Conservation (phyloP, 1,284 basidiomycete species). For the Pseudozyma flocculosa region DNA sequence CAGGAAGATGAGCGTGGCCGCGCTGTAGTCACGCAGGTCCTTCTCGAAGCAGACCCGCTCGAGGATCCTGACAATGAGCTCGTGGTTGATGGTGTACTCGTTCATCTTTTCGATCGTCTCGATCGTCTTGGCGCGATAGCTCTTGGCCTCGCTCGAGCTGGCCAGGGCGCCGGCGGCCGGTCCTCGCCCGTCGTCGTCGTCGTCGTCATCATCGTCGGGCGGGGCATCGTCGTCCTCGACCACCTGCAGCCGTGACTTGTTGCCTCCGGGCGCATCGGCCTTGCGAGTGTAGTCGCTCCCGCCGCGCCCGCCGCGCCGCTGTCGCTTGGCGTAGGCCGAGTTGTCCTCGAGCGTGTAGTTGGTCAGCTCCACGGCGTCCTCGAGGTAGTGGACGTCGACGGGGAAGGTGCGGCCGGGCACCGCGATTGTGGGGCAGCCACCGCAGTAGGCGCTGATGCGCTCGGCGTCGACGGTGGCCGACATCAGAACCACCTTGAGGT, state of each 20-base stretch:
- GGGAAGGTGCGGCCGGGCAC: slow-evolving; percentile 98
- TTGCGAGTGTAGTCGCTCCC: slow-evolving; percentile 31
- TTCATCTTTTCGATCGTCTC: slow-evolving; percentile 83
- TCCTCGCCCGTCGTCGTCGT: slow-evolving; percentile 67
- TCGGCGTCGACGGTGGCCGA: slow-evolving; percentile 92
- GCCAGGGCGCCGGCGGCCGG: slow-evolving; percentile 59
- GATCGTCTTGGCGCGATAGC: slow-evolving; percentile 73
- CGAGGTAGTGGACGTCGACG: slow-evolving; percentile 81
- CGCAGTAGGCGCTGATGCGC: slow-evolving; percentile 91
- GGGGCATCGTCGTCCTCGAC: slow-evolving; percentile 69
- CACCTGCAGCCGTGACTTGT: slow-evolving; percentile 68
- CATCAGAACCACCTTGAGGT: slow-evolving; percentile 93
- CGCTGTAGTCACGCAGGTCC: slow-evolving; percentile 67
- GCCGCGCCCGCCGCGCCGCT: slow-evolving; percentile 36
- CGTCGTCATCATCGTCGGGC: slow-evolving; percentile 72
- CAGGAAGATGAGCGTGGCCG: slow-evolving; percentile 88
- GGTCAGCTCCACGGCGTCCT: slow-evolving; percentile 86
- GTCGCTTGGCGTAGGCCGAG: slow-evolving; percentile 73
- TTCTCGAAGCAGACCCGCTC: slow-evolving; percentile 78
- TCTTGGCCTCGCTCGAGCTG: slow-evolving; percentile 62
- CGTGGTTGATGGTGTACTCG: slow-evolving; percentile 71
- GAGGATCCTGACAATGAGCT: slow-evolving; percentile 73
- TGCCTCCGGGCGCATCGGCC: slow-evolving; percentile 38
- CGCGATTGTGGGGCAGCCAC: slow-evolving; percentile 72
- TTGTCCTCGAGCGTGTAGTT: slow-evolving; percentile 75